Evolutionary conservation across 2,329 filamentous ascomycete genomes (phyloP).

Genomic region (Hypoxylon sp.): DNA sequence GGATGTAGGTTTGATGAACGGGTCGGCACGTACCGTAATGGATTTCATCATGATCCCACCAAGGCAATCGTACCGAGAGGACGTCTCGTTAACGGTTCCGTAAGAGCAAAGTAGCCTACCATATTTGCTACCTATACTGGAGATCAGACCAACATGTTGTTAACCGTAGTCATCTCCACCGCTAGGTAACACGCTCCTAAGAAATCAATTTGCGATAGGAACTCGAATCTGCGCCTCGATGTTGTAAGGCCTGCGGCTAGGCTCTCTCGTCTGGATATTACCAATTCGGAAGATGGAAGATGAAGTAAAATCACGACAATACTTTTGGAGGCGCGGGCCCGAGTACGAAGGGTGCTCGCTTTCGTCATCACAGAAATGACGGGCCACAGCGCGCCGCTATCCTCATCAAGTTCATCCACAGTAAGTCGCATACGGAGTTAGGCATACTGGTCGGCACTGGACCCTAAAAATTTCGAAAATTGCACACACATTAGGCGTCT

Average conservation of each 20-base stretch:
- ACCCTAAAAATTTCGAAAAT: conserved; percentile 27
- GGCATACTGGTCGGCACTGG: conserved; percentile 23
- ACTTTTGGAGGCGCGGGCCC: conserved; percentile 4
- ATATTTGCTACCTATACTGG: conserved; percentile 29
- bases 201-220: conserved; percentile 34
- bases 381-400: conserved; percentile 8
- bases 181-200: conserved; percentile 8
- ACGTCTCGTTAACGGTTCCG: conserved; percentile 39
- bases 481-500: conserved; percentile 31
- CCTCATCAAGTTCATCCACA: conserved; percentile 1
- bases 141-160: conserved; percentile 12
- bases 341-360: conserved; percentile 14
- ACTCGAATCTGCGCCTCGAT: conserved; percentile 48
- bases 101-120: conserved; percentile 36
- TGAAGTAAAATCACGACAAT: conserved; percentile 29
- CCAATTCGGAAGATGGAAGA: conserved; percentile 5
- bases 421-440: conserved; percentile 13
- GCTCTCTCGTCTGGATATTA: conserved; percentile 30
- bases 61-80: conserved; percentile 37
- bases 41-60: conserved; percentile 46
- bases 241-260: conserved; percentile 38
- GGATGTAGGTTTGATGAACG: conserved; percentile 38
- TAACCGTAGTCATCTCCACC: conserved; percentile 19
- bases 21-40: conserved; percentile 40
- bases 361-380: conserved; percentile 8